These are phyloP conservation scores for Capsella rubella DNA, from an alignment of 441 rosid species.

Conservation along the genomic window DNA sequence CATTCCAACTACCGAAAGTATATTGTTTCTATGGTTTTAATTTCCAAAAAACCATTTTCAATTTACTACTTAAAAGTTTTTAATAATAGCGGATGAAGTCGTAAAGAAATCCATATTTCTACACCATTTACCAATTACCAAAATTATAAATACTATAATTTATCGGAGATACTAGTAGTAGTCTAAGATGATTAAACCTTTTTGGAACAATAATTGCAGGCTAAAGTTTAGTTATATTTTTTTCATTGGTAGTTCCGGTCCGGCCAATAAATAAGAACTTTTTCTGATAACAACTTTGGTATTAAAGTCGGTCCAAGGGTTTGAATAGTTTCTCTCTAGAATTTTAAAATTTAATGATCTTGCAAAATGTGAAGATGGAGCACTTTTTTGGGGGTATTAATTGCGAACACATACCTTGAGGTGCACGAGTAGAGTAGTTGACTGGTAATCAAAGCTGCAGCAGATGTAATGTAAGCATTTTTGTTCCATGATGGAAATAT, in stretches of 20 bases:
- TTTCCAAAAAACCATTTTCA: neutral
- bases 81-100: too few relatives aligned
- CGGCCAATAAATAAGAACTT: constrained; percentile 41
- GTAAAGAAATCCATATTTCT: too few relatives aligned
- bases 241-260: constrained; percentile 17
- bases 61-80: too few relatives aligned
- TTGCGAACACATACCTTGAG: constrained; percentile 44
- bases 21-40: neutral
- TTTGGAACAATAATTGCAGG: neutral
- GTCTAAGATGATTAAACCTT: constrained; percentile 1
- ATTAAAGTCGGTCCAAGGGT: constrained; percentile 43
- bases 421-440: constrained; percentile 35
- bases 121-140: too few relatives aligned
- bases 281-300: constrained; percentile 23
- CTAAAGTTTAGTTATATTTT: neutral
- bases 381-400: constrained; percentile 31
- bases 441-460: constrained; percentile 36
- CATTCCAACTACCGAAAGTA: neutral
- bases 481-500: neutral
- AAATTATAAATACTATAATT: too few relatives aligned
- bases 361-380: constrained; percentile 18
- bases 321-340: constrained; percentile 16
- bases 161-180: neutral
- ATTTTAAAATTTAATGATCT: neutral
- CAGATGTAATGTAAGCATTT: constrained; percentile 11